Conservation (phyloP, 2,329 filamentous ascomycete species). For the Sporothrix curviconia region DNA sequence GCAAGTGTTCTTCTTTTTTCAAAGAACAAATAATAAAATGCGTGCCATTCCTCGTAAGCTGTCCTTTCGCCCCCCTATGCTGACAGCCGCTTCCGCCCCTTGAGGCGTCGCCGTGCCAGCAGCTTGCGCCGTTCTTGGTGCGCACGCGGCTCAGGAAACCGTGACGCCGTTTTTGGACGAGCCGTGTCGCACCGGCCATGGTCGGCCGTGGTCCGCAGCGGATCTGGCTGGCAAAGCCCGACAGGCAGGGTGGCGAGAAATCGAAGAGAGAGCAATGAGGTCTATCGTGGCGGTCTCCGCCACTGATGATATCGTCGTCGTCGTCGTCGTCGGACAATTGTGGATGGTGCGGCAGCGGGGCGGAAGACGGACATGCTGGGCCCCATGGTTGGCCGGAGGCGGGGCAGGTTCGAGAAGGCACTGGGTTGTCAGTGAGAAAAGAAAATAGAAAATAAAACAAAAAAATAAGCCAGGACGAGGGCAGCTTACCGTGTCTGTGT, state of each 20-base stretch:
- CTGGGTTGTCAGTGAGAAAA: conserved; percentile 17
- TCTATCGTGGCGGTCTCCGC: conserved; percentile 27
- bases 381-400: conserved; percentile 15
- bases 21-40: too few relatives aligned
- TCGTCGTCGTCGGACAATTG: too few relatives aligned
- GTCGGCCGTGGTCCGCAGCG: conserved; percentile 54
- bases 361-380: conserved; percentile 18
- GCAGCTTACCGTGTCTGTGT: conserved; percentile 7
- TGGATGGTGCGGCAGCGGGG: too few relatives aligned
- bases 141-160: conserved; percentile 49
- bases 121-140: conserved; percentile 45
- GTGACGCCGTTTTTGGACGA: conserved; percentile 53
- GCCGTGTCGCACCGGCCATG: conserved; percentile 47
- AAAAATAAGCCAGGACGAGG: background rate
- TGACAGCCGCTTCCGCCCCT: conserved; percentile 43
- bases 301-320: conserved; percentile 17
- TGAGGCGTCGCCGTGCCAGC: conserved; percentile 44
- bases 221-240: conserved; percentile 38
- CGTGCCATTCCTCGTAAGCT: background rate
- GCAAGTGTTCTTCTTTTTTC: too few relatives aligned
- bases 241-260: conserved; percentile 50
- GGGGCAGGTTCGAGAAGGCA: conserved; percentile 24
- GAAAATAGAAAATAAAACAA: background rate
- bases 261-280: conserved; percentile 38
- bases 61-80: conserved; percentile 20